These are phyloP conservation scores for Vaccinium darrowii DNA, from an alignment of 148 eudicot genomes.

Conservation along the genomic window DNA sequence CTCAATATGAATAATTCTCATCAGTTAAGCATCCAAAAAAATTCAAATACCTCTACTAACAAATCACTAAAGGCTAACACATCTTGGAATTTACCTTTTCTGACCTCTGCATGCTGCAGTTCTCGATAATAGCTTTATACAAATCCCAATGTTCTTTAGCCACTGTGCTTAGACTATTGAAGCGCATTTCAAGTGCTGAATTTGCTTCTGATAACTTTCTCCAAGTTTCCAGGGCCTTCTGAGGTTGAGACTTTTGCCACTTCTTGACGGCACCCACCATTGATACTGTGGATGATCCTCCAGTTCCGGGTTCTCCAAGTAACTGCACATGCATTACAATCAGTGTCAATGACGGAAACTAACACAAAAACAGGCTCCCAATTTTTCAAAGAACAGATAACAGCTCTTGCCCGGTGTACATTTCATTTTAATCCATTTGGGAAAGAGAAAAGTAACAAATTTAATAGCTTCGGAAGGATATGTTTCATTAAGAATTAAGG, in stretches of 20 bases:
- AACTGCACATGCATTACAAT: constrained; percentile 43
- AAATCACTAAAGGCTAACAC: not conserved
- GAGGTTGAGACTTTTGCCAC: constrained; percentile 96
- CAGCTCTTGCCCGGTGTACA: not conserved
- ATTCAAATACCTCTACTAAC: not conserved
- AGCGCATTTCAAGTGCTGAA: constrained; percentile 54
- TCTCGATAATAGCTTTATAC: constrained; percentile 50
- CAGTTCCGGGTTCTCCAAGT: constrained; percentile 96
- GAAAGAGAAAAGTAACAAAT: not conserved
- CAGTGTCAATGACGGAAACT: not conserved
- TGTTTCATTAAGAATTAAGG: too few relatives aligned
- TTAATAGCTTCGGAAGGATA: too few relatives aligned
- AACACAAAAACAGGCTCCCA: not conserved
- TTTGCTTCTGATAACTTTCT: constrained; percentile 74
- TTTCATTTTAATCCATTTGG: not conserved
- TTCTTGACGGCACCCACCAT: constrained; percentile 98
- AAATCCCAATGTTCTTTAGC: constrained; percentile 56
- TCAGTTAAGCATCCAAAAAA: not conserved
- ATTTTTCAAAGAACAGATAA: not conserved
- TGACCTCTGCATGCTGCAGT: constrained; percentile 57
- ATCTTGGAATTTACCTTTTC: constrained; percentile 58
- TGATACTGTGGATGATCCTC: constrained; percentile 98
- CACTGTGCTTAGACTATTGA: constrained; percentile 52
- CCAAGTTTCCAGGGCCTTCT: constrained; percentile 64
- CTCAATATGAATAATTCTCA: not conserved